Conservation (phyloP, 495 filamentous ascomycete genomes). For the Amorphotheca resinae region DNA sequence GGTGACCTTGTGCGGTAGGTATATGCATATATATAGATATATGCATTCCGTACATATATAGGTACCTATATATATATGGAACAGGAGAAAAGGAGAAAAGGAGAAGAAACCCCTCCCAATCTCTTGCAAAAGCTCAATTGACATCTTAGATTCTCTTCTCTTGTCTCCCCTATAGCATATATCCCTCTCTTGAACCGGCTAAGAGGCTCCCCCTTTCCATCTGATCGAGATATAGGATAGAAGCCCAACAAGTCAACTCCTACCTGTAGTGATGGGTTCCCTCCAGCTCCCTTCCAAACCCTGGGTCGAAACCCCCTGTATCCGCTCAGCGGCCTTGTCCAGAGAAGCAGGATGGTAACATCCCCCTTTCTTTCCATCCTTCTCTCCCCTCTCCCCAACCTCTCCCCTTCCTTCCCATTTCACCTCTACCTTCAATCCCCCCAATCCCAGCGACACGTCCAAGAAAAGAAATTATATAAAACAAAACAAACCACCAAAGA, state of each 20-base stretch:
- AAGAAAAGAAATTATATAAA: too few relatives aligned
- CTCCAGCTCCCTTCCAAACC: slow-evolving; percentile 5
- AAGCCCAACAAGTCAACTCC: background rate
- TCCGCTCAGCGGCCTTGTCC: slow-evolving; percentile 13
- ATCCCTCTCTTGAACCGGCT: too few relatives aligned
- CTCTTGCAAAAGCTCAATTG: too few relatives aligned
- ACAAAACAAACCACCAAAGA: background rate
- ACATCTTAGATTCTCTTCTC: too few relatives aligned
- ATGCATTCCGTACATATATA: too few relatives aligned
- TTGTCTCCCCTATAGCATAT: too few relatives aligned
- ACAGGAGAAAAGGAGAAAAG: too few relatives aligned
- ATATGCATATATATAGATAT: too few relatives aligned
- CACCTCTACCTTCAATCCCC: background rate
- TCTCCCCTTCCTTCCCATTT: background rate
- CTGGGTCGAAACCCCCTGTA: slow-evolving; percentile 17
- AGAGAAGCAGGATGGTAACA: slow-evolving; percentile 18
- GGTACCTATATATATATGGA: too few relatives aligned
- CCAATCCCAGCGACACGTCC: slow-evolving; percentile 1
- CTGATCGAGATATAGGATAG: background rate
- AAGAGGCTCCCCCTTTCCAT: background rate
- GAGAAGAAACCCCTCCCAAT: too few relatives aligned
- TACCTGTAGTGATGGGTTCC: slow-evolving; percentile 8
- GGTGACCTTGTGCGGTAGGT: too few relatives aligned
- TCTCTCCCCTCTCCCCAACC: background rate
- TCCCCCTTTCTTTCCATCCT: background rate